These are phyloP conservation scores for Chaetomium fimeti DNA, from an alignment of 495 filamentous ascomycete genomes.

Conservation along the genomic window DNA sequence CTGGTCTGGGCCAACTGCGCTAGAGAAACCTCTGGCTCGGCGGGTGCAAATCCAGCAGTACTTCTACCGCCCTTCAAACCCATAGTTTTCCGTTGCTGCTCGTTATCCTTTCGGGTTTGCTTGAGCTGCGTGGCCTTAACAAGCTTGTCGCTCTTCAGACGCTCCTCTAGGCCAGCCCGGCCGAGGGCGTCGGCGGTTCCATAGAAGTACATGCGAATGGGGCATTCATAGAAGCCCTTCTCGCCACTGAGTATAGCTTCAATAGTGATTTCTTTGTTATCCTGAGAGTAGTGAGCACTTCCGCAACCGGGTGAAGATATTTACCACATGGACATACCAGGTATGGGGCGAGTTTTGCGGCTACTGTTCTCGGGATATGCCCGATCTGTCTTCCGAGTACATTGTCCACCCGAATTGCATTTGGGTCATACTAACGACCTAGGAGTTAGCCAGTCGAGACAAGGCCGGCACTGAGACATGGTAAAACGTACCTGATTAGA, in stretches of 20 bases:
- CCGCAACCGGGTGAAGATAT: background rate
- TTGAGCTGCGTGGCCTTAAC: constrained; percentile 48
- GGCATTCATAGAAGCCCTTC: constrained; percentile 66
- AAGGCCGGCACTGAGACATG: background rate
- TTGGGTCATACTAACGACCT: constrained; percentile 58
- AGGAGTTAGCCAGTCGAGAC: background rate
- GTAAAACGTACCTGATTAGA: constrained; percentile 50
- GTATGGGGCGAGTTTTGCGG: constrained; percentile 69
- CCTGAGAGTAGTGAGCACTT: constrained; percentile 24
- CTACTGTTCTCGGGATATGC: constrained; percentile 66
- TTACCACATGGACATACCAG: constrained; percentile 40
- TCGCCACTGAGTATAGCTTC: constrained; percentile 61
- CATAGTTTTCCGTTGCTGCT: constrained; percentile 42
- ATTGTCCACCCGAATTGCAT: constrained; percentile 79
- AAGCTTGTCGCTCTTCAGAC: constrained; percentile 62
- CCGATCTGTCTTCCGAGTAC: constrained; percentile 78
- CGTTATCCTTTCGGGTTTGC: constrained; percentile 51
- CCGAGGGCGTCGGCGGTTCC: constrained; percentile 57
- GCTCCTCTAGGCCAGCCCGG: constrained; percentile 53
- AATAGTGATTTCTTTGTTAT: constrained; percentile 50
- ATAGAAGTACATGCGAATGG: constrained; percentile 64
- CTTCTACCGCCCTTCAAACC: constrained; percentile 37
- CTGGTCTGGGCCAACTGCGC: constrained; percentile 66
- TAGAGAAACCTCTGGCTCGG: constrained; percentile 43
- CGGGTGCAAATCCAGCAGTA: constrained; percentile 34